A percentile compares a stretch with the other conserved stretches of the same genome.
Evolutionary conservation across 2,329 filamentous ascomycete species (phyloP).

Genomic region (Fusarium setosum): DNA sequence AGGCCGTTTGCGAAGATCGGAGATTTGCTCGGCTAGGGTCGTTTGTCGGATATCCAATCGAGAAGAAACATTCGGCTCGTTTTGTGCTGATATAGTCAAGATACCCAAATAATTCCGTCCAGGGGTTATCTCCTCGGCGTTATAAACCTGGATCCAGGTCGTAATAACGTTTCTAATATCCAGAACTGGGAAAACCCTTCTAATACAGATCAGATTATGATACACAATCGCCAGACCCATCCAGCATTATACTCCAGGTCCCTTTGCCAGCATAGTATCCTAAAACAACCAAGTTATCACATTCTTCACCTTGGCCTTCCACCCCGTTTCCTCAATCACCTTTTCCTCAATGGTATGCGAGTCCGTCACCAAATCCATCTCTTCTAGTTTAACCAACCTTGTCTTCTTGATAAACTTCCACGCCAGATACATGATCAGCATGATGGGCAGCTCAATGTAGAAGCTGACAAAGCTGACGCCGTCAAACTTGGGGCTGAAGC

Average conservation of each 20-base stretch:
- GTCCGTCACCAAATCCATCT: slow-evolving; percentile 73
- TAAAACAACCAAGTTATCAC: slow-evolving; percentile 49
- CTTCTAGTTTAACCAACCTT: slow-evolving; percentile 62
- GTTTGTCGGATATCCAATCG: neutral
- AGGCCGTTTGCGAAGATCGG: neutral
- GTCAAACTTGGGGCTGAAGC: slow-evolving; percentile 69
- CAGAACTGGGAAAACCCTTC: too few relatives aligned
- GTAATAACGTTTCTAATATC: too few relatives aligned
- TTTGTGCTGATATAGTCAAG: neutral
- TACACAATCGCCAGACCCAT: too few relatives aligned
- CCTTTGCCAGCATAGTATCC: neutral
- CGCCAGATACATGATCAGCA: slow-evolving; percentile 71
- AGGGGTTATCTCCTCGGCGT: too few relatives aligned
- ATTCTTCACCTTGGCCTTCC: slow-evolving; percentile 57
- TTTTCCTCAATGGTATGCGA: slow-evolving; percentile 61
- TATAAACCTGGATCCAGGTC: too few relatives aligned
- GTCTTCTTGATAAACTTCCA: slow-evolving; percentile 80
- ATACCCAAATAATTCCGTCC: too few relatives aligned
- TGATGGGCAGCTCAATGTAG: slow-evolving; percentile 72
- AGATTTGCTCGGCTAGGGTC: neutral
- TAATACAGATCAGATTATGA: too few relatives aligned
- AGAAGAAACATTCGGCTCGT: neutral
- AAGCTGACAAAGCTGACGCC: slow-evolving; percentile 71
- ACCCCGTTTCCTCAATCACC: slow-evolving; percentile 48
- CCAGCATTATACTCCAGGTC: too few relatives aligned